Base-by-base conservation (phyloP, 768 basidiomycete genomes). In the Clitopilus passeckerianus region DNA sequence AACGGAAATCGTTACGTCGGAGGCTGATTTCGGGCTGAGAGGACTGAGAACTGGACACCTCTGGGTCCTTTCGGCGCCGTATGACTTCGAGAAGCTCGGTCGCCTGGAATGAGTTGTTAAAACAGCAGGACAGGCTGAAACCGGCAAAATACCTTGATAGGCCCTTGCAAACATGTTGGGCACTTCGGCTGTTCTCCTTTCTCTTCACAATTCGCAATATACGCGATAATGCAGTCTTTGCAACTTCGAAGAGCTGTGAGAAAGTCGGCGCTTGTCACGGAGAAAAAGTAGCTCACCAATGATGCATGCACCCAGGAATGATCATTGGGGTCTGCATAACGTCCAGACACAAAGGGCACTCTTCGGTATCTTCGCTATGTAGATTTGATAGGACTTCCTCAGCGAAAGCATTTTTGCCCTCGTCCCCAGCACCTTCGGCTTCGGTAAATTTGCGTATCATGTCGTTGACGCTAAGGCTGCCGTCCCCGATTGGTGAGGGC, bases 171-270 rank as follows among this genome's bases (percentile, higher is more conserved):
- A 65, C 95, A 98, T 0, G 85, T 88, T 2, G 95, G 95, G 67
- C 95, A 97, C 18, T 80, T 78, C 0, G 86, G 82, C 53, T 86
- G 79, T 66, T 93, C 86, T 3, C 79, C 84, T 60, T 83, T 85
- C 65, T 89, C 87, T 56, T 87, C 81, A 63, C 87, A 86, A 9
- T 80, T 79, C 18, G 83, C 81, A 24, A 97, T 78, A 65, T 86
- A 89, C 9, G 86, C 81, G 16, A 91, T 71, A 22, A 95, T 90
- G 66, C 95, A 98, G 63, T 94, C 92, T 70, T 92, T 96, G 71
- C 95, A 98, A 60, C 93, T 90, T 67, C 33, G 20, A 50, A 54
- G 24, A n/a, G 50, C 54, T 34, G 37, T 33, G 24, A 27, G 35
- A 10, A 61, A 46, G 4, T 12, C 37, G 34, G 1, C 27, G 0